Conservation (phyloP, 495 filamentous ascomycete species). For the Immersiella caudata region DNA sequence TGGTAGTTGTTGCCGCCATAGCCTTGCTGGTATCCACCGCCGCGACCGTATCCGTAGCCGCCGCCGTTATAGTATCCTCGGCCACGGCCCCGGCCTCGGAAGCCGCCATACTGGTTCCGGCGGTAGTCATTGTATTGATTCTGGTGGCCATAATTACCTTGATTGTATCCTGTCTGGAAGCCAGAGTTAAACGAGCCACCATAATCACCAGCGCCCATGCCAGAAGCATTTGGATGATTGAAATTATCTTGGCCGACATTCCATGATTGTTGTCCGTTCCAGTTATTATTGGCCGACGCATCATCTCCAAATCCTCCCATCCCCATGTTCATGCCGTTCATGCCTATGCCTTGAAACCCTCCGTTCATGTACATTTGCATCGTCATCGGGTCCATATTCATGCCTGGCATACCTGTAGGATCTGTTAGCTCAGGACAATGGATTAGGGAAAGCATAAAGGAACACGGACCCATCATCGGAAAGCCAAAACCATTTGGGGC, state of each 20-base stretch:
- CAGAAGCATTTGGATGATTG: constrained; percentile 71
- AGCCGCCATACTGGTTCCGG: constrained; percentile 47
- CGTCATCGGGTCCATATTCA: constrained; percentile 87
- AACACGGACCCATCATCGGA: constrained; percentile 82
- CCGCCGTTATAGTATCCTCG: constrained; percentile 50
- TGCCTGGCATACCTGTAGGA: constrained; percentile 68
- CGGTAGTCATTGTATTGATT: constrained; percentile 68
- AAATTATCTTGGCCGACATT: constrained; percentile 74
- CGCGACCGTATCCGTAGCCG: constrained; percentile 29
- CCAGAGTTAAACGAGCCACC: constrained; percentile 81
- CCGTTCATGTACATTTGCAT: constrained; percentile 87
- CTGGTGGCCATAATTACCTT: constrained; percentile 64
- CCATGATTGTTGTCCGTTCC: constrained; percentile 72
- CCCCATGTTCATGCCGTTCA: constrained; percentile 89
- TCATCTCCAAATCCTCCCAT: constrained; percentile 72
- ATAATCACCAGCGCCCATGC: constrained; percentile 79
- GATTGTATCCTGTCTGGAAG: constrained; percentile 62
- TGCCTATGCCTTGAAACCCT: constrained; percentile 83
- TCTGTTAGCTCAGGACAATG: constrained; percentile 25
- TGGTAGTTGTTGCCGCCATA: constrained; percentile 34
- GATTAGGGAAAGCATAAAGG: neutral
- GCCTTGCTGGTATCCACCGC: constrained; percentile 42
- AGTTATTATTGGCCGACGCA: constrained; percentile 55
- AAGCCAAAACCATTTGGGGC: constrained; percentile 62
- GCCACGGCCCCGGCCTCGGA: constrained; percentile 66